These are phyloP conservation scores for Halenospora varia DNA, from an alignment of 495 filamentous ascomycete species.

Conservation along the genomic window DNA sequence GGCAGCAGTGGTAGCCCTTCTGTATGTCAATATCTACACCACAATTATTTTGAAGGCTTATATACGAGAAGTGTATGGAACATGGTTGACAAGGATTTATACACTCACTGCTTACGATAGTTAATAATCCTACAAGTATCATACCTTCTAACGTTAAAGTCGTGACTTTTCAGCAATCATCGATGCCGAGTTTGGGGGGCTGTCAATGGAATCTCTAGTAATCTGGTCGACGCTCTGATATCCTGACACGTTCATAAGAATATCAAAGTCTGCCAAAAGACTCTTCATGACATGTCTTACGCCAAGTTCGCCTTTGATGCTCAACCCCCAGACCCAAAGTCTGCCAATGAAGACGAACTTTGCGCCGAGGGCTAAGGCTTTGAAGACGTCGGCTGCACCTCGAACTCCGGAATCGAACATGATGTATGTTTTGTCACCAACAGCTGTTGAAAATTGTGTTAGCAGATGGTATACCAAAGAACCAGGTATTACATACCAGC, in stretches of 20 bases:
- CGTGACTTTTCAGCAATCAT: conserved; percentile 40
- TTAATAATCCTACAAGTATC: background rate
- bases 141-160: too few species aligned
- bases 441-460: background rate
- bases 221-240: conserved; percentile 52
- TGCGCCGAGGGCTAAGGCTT: conserved; percentile 61
- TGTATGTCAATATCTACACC: too few species aligned
- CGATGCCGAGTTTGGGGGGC: conserved; percentile 24
- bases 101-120: too few species aligned
- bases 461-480: background rate
- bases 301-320: conserved; percentile 55
- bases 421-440: conserved; percentile 42
- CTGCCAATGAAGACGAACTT: conserved; percentile 61
- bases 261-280: conserved; percentile 63
- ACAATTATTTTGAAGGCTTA: too few species aligned
- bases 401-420: conserved; percentile 63
- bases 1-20: too few species aligned
- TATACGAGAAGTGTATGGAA: too few species aligned
- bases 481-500: conserved; percentile 22
- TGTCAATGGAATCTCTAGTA: conserved; percentile 36
- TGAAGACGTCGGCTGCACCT: conserved; percentile 53
- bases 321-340: conserved; percentile 58
- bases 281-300: conserved; percentile 63
- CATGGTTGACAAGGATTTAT: too few species aligned
- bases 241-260: conserved; percentile 61